These are phyloP conservation scores for Amaranthus tricolor DNA, from an alignment of 179 eudicot genomes.

Conservation along the genomic window DNA sequence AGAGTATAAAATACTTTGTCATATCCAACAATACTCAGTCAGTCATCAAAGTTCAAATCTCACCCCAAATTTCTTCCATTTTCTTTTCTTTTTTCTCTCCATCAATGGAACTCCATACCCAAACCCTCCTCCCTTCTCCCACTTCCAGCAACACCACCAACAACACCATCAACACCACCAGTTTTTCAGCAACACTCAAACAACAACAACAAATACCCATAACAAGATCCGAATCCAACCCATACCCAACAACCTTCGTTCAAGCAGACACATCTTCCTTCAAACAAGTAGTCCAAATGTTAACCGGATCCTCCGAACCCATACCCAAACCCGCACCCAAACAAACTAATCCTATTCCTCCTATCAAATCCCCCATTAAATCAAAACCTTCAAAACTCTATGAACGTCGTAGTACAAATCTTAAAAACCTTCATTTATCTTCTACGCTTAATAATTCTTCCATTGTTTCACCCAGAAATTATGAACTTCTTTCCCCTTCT, in stretches of 20 bases:
- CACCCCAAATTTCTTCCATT: conserved; percentile 2
- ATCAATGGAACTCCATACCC: conserved; percentile 26
- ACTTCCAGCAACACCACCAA: conserved; percentile 9
- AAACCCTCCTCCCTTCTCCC: conserved; percentile 11
- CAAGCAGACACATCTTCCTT: conserved; percentile 86
- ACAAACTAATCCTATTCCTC: conserved; percentile 50
- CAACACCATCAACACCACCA: not conserved
- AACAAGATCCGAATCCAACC: conserved; percentile 78
- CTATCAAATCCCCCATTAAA: conserved; percentile 47
- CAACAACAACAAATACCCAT: conserved; percentile 27
- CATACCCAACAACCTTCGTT: conserved; percentile 91
- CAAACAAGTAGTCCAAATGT: conserved; percentile 93
- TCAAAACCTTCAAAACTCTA: conserved; percentile 49
- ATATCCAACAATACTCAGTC: not conserved
- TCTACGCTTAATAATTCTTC: not conserved
- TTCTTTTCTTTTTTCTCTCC: conserved; percentile 8
- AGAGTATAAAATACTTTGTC: not conserved
- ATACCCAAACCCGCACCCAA: conserved; percentile 23
- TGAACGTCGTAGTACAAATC: conserved; percentile 61
- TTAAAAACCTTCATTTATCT: conserved; percentile 40
- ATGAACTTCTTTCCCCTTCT: conserved; percentile 70
- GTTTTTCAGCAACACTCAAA: conserved; percentile 26
- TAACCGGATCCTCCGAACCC: conserved; percentile 75
- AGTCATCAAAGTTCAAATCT: not conserved
- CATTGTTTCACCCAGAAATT: conserved; percentile 29